These are phyloP conservation scores for Byssoonygena ceratinophila DNA, from an alignment of 2,329 filamentous ascomycete genomes.

Conservation along the genomic window DNA sequence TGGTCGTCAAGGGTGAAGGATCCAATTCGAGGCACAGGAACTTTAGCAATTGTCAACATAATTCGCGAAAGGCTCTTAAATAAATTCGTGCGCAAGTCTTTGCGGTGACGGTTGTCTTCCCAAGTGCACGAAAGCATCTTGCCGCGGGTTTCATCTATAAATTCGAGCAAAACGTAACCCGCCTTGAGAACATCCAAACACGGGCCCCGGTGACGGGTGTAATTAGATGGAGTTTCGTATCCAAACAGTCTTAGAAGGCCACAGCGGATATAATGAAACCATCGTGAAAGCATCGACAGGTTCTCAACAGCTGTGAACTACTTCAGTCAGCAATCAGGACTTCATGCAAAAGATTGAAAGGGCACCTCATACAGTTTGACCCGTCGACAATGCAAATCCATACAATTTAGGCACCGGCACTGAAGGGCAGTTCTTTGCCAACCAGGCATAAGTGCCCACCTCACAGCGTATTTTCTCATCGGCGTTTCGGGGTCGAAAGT, in stretches of 20 bases:
- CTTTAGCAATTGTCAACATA: neutral
- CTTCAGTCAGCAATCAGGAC: neutral
- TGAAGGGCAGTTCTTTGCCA: conserved; percentile 14
- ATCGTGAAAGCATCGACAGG: conserved; percentile 7
- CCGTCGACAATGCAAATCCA: conserved; percentile 16
- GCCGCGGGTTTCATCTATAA: neutral
- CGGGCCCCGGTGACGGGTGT: conserved; percentile 7
- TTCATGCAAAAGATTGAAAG: neutral
- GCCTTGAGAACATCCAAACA: conserved; percentile 20
- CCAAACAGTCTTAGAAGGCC: conserved; percentile 9
- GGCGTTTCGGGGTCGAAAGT: conserved; percentile 13
- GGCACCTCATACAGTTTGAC: conserved; percentile 15
- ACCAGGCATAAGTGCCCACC: conserved; percentile 14
- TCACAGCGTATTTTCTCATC: conserved; percentile 16
- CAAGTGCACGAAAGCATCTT: neutral
- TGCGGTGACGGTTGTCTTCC: neutral
- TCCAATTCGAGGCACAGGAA: neutral
- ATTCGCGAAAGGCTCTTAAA: neutral
- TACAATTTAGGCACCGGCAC: conserved; percentile 17
- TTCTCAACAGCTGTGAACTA: conserved; percentile 13
- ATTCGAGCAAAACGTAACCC: conserved; percentile 19
- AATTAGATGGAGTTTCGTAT: conserved; percentile 3
- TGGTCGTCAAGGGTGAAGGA: neutral
- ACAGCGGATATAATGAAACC: conserved; percentile 11
- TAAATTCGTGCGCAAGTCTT: neutral